Conservation (phyloP, 1,284 basidiomycete genomes). For the Ganoderma sp. region DNA sequence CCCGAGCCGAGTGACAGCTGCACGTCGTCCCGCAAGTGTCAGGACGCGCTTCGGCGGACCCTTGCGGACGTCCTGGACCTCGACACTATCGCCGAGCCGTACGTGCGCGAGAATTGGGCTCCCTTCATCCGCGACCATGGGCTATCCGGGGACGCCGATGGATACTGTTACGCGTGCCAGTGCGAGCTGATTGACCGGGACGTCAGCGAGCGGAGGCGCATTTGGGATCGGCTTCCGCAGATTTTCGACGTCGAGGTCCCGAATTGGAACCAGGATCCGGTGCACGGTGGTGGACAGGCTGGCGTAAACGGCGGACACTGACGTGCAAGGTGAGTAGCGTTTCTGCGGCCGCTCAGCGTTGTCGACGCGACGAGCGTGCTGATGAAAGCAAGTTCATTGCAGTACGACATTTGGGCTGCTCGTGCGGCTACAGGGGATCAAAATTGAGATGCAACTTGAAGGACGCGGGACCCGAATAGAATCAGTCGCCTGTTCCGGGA, state of each 20-base stretch:
- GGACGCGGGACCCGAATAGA: too few species aligned
- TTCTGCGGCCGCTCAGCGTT: not conserved
- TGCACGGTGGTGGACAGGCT: not conserved
- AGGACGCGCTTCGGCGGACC: not conserved
- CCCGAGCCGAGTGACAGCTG: not conserved
- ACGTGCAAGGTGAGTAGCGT: not conserved
- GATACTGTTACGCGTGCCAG: not conserved
- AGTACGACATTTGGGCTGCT: not conserved
- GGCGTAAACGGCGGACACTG: not conserved
- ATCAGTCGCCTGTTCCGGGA: too few species aligned
- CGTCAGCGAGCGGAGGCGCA: not conserved
- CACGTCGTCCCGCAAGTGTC: not conserved
- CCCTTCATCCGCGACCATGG: not conserved
- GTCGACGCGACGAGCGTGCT: not conserved
- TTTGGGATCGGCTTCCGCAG: not conserved
- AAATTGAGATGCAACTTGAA: too few species aligned
- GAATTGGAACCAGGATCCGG: not conserved
- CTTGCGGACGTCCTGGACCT: not conserved
- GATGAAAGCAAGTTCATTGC: not conserved
- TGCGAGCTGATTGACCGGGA: not conserved
- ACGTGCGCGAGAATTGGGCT: not conserved
- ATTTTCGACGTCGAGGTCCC: not conserved
- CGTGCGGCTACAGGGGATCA: too few species aligned
- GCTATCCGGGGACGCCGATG: not conserved
- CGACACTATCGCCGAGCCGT: not conserved